A percentile compares a stretch with the other conserved stretches of the same genome.
phyloP scores from a whole-genome alignment of 2,329 filamentous ascomycete genomes.

The Ascochyta koolunga region DNA sequence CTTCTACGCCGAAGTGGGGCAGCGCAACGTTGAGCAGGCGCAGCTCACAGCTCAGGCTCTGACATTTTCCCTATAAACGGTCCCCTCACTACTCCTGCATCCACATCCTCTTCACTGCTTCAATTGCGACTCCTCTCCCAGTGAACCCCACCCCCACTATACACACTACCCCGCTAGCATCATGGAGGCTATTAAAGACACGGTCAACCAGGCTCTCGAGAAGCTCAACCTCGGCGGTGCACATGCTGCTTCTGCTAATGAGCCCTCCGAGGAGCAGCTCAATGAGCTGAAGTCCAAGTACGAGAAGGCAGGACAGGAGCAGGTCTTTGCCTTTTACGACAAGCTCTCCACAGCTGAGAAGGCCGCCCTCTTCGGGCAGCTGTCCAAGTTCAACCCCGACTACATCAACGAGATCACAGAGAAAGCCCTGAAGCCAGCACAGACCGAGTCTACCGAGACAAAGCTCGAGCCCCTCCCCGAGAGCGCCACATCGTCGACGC shows the following conservation, averaged over 20 bases:
- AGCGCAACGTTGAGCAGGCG: constrained; percentile 30
- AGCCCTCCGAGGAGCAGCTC: constrained; percentile 70
- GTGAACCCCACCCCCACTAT: constrained; percentile 16
- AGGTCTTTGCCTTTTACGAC: constrained; percentile 89
- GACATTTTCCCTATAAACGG: constrained; percentile 13
- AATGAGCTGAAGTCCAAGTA: constrained; percentile 74
- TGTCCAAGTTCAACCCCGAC: constrained; percentile 79
- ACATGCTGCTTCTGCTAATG: constrained; percentile 47
- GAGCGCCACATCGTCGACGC: constrained; percentile 83
- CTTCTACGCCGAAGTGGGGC: constrained; percentile 34
- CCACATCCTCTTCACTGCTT: neutral
- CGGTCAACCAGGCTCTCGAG: constrained; percentile 50
- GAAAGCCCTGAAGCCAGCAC: constrained; percentile 78
- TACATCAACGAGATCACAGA: constrained; percentile 88
- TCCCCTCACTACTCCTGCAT: constrained; percentile 3
- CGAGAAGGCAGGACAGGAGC: constrained; percentile 74
- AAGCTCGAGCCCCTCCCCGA: constrained; percentile 86
- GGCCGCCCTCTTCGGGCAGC: constrained; percentile 78
- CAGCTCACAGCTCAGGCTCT: constrained; percentile 18
- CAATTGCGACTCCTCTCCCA: constrained; percentile 17
- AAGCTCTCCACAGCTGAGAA: constrained; percentile 75
- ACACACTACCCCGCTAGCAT: constrained; percentile 39
- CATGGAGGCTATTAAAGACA: constrained; percentile 52
- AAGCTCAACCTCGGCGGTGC: constrained; percentile 48
- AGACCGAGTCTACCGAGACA: constrained; percentile 59